Percentiles rank a stretch among this genome's conserved stretches.
phyloP scores from a whole-genome alignment of 2,329 filamentous ascomycete genomes.

The Coniochaeta ligniaria region DNA sequence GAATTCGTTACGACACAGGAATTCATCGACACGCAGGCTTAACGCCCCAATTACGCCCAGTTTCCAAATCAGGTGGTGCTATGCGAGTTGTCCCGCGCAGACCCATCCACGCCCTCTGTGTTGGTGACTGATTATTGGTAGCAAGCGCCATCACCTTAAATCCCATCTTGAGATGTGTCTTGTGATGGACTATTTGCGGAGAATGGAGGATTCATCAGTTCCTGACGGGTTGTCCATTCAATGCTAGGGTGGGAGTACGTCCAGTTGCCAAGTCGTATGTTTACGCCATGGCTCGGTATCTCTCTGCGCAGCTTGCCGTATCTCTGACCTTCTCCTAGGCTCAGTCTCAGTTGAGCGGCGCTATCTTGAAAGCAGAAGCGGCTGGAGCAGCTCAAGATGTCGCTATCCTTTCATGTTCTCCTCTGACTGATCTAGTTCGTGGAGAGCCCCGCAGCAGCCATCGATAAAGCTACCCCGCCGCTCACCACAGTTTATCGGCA shows the following conservation, averaged over 20 bases:
- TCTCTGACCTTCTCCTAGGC: no score
- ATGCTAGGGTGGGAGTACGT: no score
- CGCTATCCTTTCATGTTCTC: background rate
- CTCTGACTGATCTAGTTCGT: background rate
- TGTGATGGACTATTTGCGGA: background rate
- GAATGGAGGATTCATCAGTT: background rate
- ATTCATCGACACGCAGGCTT: background rate
- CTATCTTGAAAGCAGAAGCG: no score
- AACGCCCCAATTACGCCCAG: background rate
- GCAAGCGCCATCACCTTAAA: background rate
- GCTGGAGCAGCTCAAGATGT: no score
- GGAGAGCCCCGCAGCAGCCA: background rate
- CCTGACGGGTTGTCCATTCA: background rate
- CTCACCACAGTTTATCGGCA: conserved; percentile 4
- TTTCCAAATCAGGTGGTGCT: background rate
- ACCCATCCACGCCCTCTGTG: background rate
- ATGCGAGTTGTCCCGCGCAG: background rate
- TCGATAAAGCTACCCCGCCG: conserved; percentile 6
- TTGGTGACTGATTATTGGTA: background rate
- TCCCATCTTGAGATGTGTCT: no score
- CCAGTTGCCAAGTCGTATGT: no score
- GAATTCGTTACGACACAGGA: background rate
- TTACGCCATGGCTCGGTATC: background rate
- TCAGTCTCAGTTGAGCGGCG: no score
- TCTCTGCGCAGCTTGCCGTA: no score